phyloP scores from a whole-genome alignment of 495 filamentous ascomycete genomes.

The Trichocladium uniseriatum region DNA sequence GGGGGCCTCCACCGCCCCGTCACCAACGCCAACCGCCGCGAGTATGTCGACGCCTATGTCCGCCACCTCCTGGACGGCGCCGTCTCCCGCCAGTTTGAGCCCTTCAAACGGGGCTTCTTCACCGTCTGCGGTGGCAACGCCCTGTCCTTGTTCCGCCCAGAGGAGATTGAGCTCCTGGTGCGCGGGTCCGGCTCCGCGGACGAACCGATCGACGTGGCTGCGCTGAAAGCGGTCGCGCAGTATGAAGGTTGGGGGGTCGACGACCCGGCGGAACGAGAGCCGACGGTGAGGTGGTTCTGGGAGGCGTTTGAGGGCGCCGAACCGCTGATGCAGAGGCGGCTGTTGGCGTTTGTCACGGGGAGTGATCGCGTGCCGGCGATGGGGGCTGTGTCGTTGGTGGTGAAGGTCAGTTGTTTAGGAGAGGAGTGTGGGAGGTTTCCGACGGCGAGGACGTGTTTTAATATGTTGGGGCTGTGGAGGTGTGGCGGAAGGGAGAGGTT shows the following conservation, averaged over 20 bases:
- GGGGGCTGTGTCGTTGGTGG: conserved; percentile 72
- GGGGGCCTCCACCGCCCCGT: conserved; percentile 68
- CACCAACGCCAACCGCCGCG: conserved; percentile 73
- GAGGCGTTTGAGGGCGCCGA: conserved; percentile 58
- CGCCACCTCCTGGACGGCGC: conserved; percentile 70
- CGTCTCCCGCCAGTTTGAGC: conserved; percentile 79
- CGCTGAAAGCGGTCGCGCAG: conserved; percentile 65
- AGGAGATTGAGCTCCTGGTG: conserved; percentile 86
- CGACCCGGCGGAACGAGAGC: conserved; percentile 46
- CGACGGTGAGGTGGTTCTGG: conserved; percentile 84
- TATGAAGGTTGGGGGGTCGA: conserved; percentile 68
- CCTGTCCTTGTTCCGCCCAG: conserved; percentile 79
- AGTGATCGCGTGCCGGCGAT: conserved; percentile 88
- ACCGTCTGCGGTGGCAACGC: conserved; percentile 89
- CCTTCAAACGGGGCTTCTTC: conserved; percentile 92
- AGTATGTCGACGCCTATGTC: conserved; percentile 85
- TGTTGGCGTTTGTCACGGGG: conserved; percentile 86
- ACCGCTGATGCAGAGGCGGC: conserved; percentile 61
- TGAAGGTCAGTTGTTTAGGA: conserved; percentile 66
- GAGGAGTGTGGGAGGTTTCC: conserved; percentile 69
- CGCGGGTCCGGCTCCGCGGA: conserved; percentile 59
- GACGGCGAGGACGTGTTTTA: conserved; percentile 86
- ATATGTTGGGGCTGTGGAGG: conserved; percentile 67
- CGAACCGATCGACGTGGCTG: conserved; percentile 67
- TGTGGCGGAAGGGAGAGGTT: conserved; percentile 57